These are phyloP conservation scores for Trichoderma koningii DNA, from an alignment of 2,329 filamentous ascomycete species.

Conservation along the genomic window DNA sequence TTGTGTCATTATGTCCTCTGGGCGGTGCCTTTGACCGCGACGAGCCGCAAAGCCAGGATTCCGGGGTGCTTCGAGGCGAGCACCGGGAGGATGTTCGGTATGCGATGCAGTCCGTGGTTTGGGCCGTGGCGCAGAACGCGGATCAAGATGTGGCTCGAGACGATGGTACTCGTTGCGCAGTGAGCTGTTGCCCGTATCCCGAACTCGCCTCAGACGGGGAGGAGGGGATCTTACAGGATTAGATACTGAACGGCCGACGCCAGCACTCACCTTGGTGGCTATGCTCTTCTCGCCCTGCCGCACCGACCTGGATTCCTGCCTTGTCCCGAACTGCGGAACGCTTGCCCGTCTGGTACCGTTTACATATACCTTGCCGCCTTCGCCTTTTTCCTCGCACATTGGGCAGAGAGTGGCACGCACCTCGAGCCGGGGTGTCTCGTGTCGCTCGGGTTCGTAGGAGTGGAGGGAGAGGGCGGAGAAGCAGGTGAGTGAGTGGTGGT, in stretches of 20 bases:
- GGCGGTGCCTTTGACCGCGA: neutral
- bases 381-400: slow-evolving; percentile 5
- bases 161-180: slow-evolving; percentile 19
- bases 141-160: slow-evolving; percentile 11
- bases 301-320: neutral
- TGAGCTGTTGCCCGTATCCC: neutral
- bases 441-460: neutral
- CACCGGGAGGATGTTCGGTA: neutral
- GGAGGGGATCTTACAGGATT: neutral
- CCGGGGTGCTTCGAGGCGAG: neutral
- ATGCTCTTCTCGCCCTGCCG: neutral
- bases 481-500: neutral
- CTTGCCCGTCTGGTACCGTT: slow-evolving; percentile 1
- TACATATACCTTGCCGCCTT: neutral
- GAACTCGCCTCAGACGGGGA: slow-evolving; percentile 2
- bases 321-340: neutral
- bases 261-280: slow-evolving; percentile 6
- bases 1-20: neutral
- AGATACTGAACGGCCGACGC: neutral
- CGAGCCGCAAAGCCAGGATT: neutral
- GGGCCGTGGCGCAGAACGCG: neutral
- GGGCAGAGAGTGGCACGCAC: slow-evolving; percentile 5
- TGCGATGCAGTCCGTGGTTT: neutral
- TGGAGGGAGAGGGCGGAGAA: neutral
- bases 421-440: neutral